Conservation (phyloP, 768 basidiomycete species). For the Rhizopogon rudus region DNA sequence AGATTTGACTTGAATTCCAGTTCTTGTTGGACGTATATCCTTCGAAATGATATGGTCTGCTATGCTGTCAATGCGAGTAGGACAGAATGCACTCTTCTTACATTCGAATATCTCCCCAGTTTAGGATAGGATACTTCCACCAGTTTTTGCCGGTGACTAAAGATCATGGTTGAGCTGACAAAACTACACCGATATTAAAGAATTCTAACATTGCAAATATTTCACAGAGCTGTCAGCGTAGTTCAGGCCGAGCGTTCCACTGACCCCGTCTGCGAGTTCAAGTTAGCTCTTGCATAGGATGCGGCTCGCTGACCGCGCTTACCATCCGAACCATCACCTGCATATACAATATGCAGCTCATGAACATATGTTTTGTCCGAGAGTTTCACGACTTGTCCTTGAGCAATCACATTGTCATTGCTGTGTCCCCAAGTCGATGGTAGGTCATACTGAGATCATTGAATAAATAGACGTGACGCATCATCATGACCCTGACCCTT, state of each 20-base stretch:
- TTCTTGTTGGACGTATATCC: conserved; percentile 28
- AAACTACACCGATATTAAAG: neutral
- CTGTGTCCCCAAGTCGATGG: conserved; percentile 35
- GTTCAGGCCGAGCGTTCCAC: conserved; percentile 30
- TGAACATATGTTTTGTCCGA: conserved; percentile 32
- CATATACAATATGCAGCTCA: conserved; percentile 45
- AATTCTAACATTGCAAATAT: conserved; percentile 28
- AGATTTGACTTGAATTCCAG: conserved; percentile 39
- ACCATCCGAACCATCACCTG: conserved; percentile 35
- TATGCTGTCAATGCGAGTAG: neutral
- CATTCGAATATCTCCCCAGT: conserved; percentile 40
- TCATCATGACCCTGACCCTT: conserved; percentile 4
- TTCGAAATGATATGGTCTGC: conserved; percentile 43
- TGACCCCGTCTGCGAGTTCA: conserved; percentile 21
- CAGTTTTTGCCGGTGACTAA: conserved; percentile 42
- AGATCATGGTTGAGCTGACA: neutral
- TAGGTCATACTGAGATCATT: conserved; percentile 33
- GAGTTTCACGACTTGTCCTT: conserved; percentile 36
- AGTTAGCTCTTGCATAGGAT: neutral
- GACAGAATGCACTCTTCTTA: conserved; percentile 15
- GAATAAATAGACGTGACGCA: neutral
- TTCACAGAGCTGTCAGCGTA: conserved; percentile 33
- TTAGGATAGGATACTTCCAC: conserved; percentile 38
- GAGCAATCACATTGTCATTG: conserved; percentile 41
- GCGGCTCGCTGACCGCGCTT: conserved; percentile 6